Percentiles rank a stretch among this genome's conserved stretches.
Conservation (phyloP, 1,139 yeast species). For the Geotrichum histeridarum region DNA sequence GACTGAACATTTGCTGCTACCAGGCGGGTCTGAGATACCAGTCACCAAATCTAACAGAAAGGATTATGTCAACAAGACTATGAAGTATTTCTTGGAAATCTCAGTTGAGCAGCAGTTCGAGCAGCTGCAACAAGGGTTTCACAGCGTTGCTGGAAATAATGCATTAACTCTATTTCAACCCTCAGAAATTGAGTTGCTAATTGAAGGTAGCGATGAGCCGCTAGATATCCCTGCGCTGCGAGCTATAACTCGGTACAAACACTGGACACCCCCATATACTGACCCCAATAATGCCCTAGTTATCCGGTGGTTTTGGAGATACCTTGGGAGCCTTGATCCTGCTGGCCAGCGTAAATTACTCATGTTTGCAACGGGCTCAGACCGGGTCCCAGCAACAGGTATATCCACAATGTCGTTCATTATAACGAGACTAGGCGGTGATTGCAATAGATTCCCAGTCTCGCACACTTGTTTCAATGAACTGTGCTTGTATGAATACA, state of each 20-base stretch:
- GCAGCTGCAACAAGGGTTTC: slow-evolving; percentile 65
- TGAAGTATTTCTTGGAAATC: slow-evolving; percentile 53
- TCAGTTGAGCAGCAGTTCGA: slow-evolving; percentile 51
- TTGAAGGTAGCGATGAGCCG: slow-evolving; percentile 70
- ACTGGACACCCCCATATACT: slow-evolving; percentile 43
- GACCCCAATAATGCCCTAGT: slow-evolving; percentile 39
- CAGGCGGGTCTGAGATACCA: slow-evolving; percentile 48
- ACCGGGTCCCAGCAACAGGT: slow-evolving; percentile 89
- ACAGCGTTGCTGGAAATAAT: slow-evolving; percentile 71
- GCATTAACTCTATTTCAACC: slow-evolving; percentile 73
- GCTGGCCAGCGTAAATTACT: slow-evolving; percentile 57
- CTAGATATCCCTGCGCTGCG: slow-evolving; percentile 64
- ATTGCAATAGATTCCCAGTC: slow-evolving; percentile 57
- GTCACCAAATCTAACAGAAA: slow-evolving; percentile 57
- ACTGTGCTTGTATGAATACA: slow-evolving; percentile 67
- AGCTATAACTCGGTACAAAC: slow-evolving; percentile 66
- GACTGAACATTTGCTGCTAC: slow-evolving; percentile 44
- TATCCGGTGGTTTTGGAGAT: slow-evolving; percentile 80
- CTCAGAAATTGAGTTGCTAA: slow-evolving; percentile 69
- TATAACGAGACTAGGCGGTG: slow-evolving; percentile 44
- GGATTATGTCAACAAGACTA: slow-evolving; percentile 58
- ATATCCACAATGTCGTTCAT: slow-evolving; percentile 34
- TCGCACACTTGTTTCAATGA: slow-evolving; percentile 96
- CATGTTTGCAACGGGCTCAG: slow-evolving; percentile 83
- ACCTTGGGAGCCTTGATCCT: slow-evolving; percentile 44